These are phyloP conservation scores for Pelargonium myrrhifolium DNA, from an alignment of 441 rosid genomes.

Conservation along the genomic window DNA sequence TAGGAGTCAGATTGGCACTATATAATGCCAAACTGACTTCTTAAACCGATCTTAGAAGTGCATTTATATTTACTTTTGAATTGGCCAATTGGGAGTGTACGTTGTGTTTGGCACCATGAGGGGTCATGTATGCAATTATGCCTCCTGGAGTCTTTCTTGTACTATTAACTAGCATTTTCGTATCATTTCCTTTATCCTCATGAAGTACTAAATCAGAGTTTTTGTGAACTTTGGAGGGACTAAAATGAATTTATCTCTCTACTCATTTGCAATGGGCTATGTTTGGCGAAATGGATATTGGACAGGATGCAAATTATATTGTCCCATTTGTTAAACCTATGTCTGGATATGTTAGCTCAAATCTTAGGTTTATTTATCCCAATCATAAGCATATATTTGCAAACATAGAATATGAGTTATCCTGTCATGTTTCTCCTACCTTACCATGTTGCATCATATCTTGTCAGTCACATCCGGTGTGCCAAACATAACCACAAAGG, in stretches of 20 bases:
- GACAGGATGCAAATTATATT: neutral
- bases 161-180: too few species aligned
- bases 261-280: neutral
- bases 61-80: neutral
- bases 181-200: too few species aligned
- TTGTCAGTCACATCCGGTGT: neutral
- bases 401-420: neutral
- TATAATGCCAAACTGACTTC: neutral
- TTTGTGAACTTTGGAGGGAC: neutral
- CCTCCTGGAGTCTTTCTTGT: too few species aligned
- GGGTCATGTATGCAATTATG: too few species aligned
- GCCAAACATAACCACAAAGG: neutral
- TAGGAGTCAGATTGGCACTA: neutral
- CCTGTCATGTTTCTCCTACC: neutral
- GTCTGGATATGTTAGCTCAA: neutral
- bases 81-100: constrained; percentile 1
- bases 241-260: neutral
- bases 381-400: neutral
- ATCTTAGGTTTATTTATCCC: neutral
- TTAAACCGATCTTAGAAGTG: neutral
- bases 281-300: constrained; percentile 2
- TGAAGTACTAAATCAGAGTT: neutral
- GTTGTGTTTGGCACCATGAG: neutral
- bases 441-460: neutral
- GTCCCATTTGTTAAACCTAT: neutral